Conservation (phyloP, 208 protist species). For the Leishmania tarentolae region DNA sequence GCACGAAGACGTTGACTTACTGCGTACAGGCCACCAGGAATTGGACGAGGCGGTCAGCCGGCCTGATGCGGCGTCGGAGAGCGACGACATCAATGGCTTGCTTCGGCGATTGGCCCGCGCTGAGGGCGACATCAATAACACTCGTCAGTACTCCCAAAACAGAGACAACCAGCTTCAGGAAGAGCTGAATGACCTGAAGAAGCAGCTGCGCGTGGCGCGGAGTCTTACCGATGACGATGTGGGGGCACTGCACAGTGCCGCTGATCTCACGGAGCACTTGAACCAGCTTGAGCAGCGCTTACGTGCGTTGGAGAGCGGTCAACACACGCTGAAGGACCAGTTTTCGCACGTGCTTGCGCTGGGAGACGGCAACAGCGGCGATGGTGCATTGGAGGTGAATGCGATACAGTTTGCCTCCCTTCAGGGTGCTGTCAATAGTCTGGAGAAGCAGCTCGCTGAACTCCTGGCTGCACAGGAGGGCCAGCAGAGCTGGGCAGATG, state of each 20-base stretch:
- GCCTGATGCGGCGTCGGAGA: background rate
- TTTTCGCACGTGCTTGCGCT: conserved; percentile 21
- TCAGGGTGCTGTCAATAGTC: conserved; percentile 40
- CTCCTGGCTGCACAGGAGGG: conserved; percentile 38
- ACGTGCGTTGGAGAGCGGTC: conserved; percentile 32
- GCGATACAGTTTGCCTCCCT: conserved; percentile 57
- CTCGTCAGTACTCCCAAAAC: conserved; percentile 28
- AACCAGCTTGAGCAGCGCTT: conserved; percentile 52
- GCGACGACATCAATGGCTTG: conserved; percentile 8
- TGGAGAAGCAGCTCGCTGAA: conserved; percentile 75
- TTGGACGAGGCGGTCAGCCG: background rate
- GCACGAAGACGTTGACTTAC: conserved; percentile 71
- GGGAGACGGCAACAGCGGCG: conserved; percentile 4
- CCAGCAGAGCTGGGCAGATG: conserved; percentile 50
- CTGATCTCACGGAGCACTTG: conserved; percentile 35
- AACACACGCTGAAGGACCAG: conserved; percentile 38
- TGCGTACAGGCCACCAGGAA: conserved; percentile 37
- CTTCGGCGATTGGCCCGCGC: conserved; percentile 29
- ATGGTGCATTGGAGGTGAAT: conserved; percentile 38
- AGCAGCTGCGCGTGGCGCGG: conserved; percentile 33
- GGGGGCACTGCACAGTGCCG: conserved; percentile 27
- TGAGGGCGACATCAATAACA: conserved; percentile 30
- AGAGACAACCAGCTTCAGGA: conserved; percentile 35
- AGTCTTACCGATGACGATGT: conserved; percentile 47
- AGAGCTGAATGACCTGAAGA: conserved; percentile 44